phyloP scores from a whole-genome alignment of 139 green algal genomes.

The Zygnema cylindricum region DNA sequence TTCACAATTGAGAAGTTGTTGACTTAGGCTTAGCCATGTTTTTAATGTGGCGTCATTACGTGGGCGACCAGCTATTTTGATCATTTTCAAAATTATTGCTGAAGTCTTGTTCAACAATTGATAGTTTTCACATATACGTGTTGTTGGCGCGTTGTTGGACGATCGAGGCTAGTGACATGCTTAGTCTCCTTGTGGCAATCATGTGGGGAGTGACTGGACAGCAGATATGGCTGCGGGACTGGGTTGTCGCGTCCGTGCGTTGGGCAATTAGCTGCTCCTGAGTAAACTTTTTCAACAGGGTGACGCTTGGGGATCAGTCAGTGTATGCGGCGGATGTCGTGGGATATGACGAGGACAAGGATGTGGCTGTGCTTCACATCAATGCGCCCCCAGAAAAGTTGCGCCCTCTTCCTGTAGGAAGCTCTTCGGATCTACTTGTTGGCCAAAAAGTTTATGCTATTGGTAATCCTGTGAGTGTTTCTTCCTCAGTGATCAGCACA shows the following conservation, averaged over 20 bases:
- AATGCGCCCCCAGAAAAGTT: slow-evolving; percentile 51
- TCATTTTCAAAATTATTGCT: too few relatives aligned
- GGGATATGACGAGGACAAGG: slow-evolving; percentile 70
- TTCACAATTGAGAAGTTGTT: too few relatives aligned
- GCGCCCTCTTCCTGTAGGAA: slow-evolving; percentile 55
- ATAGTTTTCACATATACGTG: too few relatives aligned
- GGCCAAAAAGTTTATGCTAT: slow-evolving; percentile 71
- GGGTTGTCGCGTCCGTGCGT: neutral
- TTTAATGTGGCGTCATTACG: too few relatives aligned
- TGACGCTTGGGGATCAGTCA: slow-evolving; percentile 59
- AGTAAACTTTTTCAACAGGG: slow-evolving; percentile 21
- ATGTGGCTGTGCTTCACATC: slow-evolving; percentile 70
- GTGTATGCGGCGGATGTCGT: slow-evolving; percentile 63
- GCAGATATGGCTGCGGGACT: neutral
- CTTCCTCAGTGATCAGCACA: neutral
- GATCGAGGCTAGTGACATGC: too few relatives aligned
- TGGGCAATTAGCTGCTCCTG: neutral
- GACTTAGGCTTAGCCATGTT: too few relatives aligned
- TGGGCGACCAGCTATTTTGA: too few relatives aligned
- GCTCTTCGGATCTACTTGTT: slow-evolving; percentile 60
- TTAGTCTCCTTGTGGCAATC: too few relatives aligned
- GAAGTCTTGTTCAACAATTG: too few relatives aligned
- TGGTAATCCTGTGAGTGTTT: slow-evolving; percentile 66
- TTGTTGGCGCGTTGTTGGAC: too few relatives aligned
- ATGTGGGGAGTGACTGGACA: neutral